Evolutionary conservation across 805 yeast genomes (phyloP).

Genomic region (Wickerhamiella dianesei): DNA sequence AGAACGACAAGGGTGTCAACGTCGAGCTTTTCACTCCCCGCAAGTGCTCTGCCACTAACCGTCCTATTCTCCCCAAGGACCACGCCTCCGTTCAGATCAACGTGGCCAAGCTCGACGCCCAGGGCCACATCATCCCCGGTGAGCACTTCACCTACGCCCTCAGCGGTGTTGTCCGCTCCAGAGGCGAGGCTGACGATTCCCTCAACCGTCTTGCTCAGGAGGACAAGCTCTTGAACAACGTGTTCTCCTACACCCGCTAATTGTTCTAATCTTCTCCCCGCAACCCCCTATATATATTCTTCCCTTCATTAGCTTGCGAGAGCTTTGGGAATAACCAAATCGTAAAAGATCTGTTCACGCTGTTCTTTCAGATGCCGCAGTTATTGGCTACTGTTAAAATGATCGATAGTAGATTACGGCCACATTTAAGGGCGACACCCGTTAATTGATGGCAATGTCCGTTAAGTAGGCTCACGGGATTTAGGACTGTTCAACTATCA

Average conservation of each 20-base stretch:
- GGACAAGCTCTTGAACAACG: slow-evolving; percentile 91
- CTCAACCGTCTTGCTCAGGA: slow-evolving; percentile 98
- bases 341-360: neutral
- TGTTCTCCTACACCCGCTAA: slow-evolving; percentile 29
- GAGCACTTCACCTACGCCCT: slow-evolving; percentile 89
- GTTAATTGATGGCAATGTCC: no score
- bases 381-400: no score
- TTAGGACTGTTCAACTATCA: neutral
- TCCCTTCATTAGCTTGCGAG: neutral
- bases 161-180: slow-evolving; percentile 92
- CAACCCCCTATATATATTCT: neutral
- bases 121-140: slow-evolving; percentile 89
- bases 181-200: slow-evolving; percentile 99
- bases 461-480: no score
- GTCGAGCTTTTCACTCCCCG: slow-evolving; percentile 99
- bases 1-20: slow-evolving; percentile 99
- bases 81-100: slow-evolving; percentile 98
- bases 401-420: no score
- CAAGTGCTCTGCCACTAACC: slow-evolving; percentile 99
- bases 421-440: no score
- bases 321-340: neutral
- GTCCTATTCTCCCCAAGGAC: slow-evolving; percentile 99
- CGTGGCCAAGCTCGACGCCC: slow-evolving; percentile 95
- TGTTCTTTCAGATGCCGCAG: no score
- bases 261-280: slow-evolving; percentile 1